These are phyloP conservation scores for Mycena sp. DNA, from an alignment of 1,284 basidiomycete genomes.

Conservation along the genomic window DNA sequence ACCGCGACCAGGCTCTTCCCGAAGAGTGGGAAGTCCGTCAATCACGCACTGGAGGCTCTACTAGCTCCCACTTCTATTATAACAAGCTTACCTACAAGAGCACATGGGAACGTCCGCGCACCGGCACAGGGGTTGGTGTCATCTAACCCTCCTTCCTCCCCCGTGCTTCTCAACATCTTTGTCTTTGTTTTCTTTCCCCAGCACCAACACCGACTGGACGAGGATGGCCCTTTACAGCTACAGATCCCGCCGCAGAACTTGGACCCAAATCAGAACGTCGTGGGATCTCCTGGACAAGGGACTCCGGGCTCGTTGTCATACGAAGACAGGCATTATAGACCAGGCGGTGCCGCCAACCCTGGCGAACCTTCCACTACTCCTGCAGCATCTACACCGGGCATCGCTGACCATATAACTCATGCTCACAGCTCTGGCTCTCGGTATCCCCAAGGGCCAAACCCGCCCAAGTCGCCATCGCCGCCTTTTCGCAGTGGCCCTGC, in stretches of 20 bases:
- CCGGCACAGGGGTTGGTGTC: conserved; percentile 27
- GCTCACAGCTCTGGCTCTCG: conserved; percentile 3
- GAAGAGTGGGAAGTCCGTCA: conserved; percentile 16
- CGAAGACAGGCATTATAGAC: conserved; percentile 73
- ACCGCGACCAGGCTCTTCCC: conserved; percentile 4
- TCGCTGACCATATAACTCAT: conserved; percentile 12
- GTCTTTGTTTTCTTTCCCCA: conserved; percentile 30
- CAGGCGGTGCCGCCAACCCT: conserved; percentile 41
- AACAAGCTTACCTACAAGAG: conserved; percentile 15
- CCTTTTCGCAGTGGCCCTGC: not conserved
- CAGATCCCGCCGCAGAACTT: not conserved
- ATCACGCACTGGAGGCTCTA: conserved; percentile 1
- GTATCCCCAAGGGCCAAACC: not conserved
- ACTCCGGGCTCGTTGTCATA: conserved; percentile 50
- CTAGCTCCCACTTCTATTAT: not conserved
- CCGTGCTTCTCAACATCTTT: conserved; percentile 21
- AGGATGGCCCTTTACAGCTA: not conserved
- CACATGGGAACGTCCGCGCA: conserved; percentile 25
- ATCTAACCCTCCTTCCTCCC: conserved; percentile 25
- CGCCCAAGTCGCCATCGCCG: not conserved
- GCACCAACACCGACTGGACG: conserved; percentile 41
- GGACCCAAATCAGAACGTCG: conserved; percentile 38
- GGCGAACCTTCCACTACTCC: conserved; percentile 31
- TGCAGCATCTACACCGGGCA: conserved; percentile 18
- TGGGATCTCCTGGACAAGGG: not conserved